Conservation (phyloP, 2,329 filamentous ascomycete genomes). For the Fusarium sororula region DNA sequence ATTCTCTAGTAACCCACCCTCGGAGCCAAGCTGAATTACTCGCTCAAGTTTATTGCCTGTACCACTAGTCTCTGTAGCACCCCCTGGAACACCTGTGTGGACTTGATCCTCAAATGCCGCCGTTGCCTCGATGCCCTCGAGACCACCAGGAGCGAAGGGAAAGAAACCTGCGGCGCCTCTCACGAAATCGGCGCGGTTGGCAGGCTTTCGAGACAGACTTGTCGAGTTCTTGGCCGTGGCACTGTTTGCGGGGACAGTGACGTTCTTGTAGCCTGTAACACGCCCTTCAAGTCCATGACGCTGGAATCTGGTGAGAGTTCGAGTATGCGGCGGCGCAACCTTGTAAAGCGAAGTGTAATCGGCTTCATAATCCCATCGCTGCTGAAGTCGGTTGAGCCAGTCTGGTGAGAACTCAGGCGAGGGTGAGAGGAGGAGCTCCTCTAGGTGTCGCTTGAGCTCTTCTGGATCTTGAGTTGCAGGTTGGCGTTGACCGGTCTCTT, state of each 20-base stretch:
- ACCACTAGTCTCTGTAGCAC: conserved; percentile 50
- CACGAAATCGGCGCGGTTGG: conserved; percentile 88
- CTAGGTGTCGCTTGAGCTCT: conserved; percentile 75
- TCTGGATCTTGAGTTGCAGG: conserved; percentile 57
- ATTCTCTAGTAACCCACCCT: conserved; percentile 80
- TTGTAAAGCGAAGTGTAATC: conserved; percentile 87
- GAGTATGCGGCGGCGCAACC: conserved; percentile 88
- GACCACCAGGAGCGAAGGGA: conserved; percentile 88
- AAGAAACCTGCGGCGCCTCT: conserved; percentile 93
- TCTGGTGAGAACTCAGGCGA: conserved; percentile 80
- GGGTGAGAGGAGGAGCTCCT: conserved; percentile 80
- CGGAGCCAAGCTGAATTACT: conserved; percentile 82
- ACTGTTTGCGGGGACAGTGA: conserved; percentile 88
- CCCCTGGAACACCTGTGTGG: conserved; percentile 59
- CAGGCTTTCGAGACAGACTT: conserved; percentile 85
- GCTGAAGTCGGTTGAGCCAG: conserved; percentile 91
- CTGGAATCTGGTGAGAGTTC: conserved; percentile 93
- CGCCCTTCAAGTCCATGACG: conserved; percentile 91
- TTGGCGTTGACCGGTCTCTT: conserved; percentile 21
- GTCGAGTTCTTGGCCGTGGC: conserved; percentile 96
- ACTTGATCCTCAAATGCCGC: conserved; percentile 84
- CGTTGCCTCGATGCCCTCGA: conserved; percentile 86
- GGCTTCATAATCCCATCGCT: conserved; percentile 83
- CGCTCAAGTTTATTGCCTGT: conserved; percentile 74
- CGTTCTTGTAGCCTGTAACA: conserved; percentile 92